Percentiles rank a stretch among this genome's conserved stretches.
Evolutionary conservation across 192 early-diverging fungal species (phyloP).

Genomic region (Backusella circina): DNA sequence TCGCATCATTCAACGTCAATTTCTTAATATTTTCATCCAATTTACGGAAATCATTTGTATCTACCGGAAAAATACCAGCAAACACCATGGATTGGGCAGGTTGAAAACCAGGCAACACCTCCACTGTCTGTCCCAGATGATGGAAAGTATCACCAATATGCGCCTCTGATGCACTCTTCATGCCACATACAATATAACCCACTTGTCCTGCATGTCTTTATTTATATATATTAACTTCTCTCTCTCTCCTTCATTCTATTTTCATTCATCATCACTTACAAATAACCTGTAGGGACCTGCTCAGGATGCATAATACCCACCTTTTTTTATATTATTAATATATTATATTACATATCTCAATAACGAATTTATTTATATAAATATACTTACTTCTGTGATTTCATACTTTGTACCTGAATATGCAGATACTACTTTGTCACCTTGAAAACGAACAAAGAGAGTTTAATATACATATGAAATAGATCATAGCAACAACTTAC

Average conservation of each 20-base stretch:
- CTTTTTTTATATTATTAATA: not conserved
- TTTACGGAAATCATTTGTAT: conserved; percentile 83
- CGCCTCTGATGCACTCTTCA: conserved; percentile 92
- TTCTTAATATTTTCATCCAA: conserved; percentile 90
- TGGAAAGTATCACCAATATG: conserved; percentile 96
- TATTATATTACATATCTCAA: not conserved
- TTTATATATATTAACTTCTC: not conserved
- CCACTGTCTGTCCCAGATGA: conserved; percentile 58
- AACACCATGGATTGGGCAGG: conserved; percentile 96
- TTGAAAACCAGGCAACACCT: conserved; percentile 85
- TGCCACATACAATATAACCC: conserved; percentile 87
- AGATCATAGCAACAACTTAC: conserved; percentile 23
- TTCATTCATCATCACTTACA: conserved; percentile 43
- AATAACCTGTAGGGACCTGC: conserved; percentile 58
- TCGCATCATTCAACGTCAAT: conserved; percentile 93
- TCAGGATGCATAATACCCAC: conserved; percentile 96
- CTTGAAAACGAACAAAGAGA: conserved; percentile 25
- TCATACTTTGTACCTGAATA: conserved; percentile 83
- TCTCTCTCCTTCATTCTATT: not conserved
- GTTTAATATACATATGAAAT: too few relatives aligned
- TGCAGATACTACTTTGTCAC: conserved; percentile 79
- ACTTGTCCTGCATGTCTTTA: conserved; percentile 74
- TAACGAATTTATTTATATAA: not conserved
- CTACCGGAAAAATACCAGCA: conserved; percentile 91
- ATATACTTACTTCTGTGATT: conserved; percentile 55